These are phyloP conservation scores for Diaporthe sp. DNA, from an alignment of 2,329 filamentous ascomycete genomes.

Conservation along the genomic window DNA sequence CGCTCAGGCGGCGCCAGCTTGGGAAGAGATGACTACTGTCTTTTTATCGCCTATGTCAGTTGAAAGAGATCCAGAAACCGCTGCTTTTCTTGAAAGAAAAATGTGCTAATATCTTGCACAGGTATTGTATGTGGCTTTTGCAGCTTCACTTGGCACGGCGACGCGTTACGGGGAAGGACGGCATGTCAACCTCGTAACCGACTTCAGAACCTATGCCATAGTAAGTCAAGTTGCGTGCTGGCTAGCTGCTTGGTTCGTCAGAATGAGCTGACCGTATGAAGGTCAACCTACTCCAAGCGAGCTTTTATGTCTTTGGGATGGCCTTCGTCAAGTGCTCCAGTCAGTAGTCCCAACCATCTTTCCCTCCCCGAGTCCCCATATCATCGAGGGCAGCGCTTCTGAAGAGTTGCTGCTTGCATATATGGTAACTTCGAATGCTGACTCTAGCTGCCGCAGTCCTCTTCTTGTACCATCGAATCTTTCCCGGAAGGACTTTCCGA, in stretches of 20 bases:
- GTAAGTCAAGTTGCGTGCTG: not conserved
- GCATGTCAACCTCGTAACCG: not conserved
- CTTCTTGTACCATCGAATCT: not conserved
- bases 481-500: not conserved
- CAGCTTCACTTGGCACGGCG: not conserved
- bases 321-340: not conserved
- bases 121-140: not conserved
- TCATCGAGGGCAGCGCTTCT: not conserved
- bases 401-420: not conserved
- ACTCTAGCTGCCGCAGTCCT: not conserved
- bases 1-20: not conserved
- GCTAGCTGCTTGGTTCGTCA: not conserved
- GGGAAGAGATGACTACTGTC: slow-evolving; percentile 14
- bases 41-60: not conserved
- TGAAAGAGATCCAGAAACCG: too few species aligned
- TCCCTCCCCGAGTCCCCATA: not conserved
- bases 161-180: not conserved
- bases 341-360: not conserved
- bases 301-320: not conserved
- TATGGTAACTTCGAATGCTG: not conserved
- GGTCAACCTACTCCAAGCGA: not conserved
- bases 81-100: not conserved
- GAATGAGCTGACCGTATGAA: not conserved
- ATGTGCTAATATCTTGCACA: not conserved
- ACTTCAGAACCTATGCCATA: not conserved